Evolutionary conservation across 768 basidiomycete species (phyloP).

Genomic region (Kwoniella sp.): DNA sequence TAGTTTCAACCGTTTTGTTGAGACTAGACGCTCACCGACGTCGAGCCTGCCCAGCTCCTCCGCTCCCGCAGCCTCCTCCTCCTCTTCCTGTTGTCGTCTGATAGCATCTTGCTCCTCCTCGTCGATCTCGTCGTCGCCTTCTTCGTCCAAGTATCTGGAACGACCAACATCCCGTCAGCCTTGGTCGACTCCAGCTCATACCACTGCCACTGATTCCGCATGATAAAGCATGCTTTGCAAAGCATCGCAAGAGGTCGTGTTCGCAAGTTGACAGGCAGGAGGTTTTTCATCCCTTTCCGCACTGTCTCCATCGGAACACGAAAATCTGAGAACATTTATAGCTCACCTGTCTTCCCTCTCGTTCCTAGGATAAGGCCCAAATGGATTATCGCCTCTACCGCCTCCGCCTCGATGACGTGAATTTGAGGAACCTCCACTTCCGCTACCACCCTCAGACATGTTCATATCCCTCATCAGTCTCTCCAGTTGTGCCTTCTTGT

Average conservation of each 20-base stretch:
- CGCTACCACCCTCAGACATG: conserved; percentile 13
- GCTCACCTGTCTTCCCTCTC: conserved; percentile 53
- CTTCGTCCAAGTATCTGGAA: conserved; percentile 40
- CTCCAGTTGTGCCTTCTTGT: conserved; percentile 54
- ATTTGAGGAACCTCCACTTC: conserved; percentile 1
- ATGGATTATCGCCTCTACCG: conserved; percentile 47
- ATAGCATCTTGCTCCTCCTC: conserved; percentile 44
- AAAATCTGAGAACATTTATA: not conserved
- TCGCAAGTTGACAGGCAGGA: too few relatives aligned
- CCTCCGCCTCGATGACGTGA: conserved; percentile 12
- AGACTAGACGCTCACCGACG: conserved; percentile 37
- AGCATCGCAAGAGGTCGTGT: too few relatives aligned
- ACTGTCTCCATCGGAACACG: too few relatives aligned
- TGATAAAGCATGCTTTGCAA: not conserved
- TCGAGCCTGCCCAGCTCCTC: conserved; percentile 40
- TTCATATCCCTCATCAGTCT: conserved; percentile 57
- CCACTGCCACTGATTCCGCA: too few relatives aligned
- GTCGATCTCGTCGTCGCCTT: conserved; percentile 39
- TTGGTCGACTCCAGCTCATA: too few relatives aligned
- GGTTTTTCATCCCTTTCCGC: too few relatives aligned
- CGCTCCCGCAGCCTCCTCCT: conserved; percentile 42
- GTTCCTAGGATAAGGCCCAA: conserved; percentile 52
- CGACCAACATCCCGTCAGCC: too few relatives aligned
- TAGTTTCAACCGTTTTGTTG: too few relatives aligned
- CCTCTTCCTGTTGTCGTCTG: conserved; percentile 41